phyloP scores from a whole-genome alignment of 2,329 filamentous ascomycete genomes.

The Pestalotiopsis sp. region DNA sequence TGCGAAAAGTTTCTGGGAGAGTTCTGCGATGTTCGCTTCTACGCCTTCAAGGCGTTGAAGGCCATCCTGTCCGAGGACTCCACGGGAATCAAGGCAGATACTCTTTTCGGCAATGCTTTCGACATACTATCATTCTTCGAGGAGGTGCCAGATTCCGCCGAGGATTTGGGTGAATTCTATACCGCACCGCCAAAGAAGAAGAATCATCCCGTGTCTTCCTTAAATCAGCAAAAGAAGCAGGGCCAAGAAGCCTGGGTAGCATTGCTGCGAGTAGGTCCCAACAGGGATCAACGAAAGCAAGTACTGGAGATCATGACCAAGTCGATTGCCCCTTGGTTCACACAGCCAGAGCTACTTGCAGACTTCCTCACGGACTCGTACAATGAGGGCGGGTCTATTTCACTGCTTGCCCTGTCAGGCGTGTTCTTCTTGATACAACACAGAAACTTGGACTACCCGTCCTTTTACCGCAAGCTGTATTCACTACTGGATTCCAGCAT shows the following conservation, averaged over 20 bases:
- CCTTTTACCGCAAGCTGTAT: constrained; percentile 93
- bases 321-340: constrained; percentile 87
- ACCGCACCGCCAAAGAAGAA: constrained; percentile 66
- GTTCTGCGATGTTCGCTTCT: constrained; percentile 84
- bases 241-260: constrained; percentile 88
- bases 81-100: constrained; percentile 28
- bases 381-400: constrained; percentile 81
- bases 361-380: constrained; percentile 98
- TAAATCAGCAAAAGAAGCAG: constrained; percentile 73
- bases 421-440: constrained; percentile 94
- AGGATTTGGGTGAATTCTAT: constrained; percentile 73
- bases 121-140: constrained; percentile 69
- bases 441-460: constrained; percentile 93
- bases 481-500: constrained; percentile 84
- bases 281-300: constrained; percentile 75
- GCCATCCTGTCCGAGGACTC: constrained; percentile 33
- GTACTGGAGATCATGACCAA: constrained; percentile 76
- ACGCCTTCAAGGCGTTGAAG: constrained; percentile 76
- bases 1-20: constrained; percentile 76
- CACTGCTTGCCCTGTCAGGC: constrained; percentile 85
- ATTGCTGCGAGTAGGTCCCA: constrained; percentile 69
- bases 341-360: constrained; percentile 84
- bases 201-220: constrained; percentile 66
- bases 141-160: constrained; percentile 67
- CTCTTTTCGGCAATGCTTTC: constrained; percentile 59